A percentile compares a stretch with the other conserved stretches of the same genome.
Evolutionary conservation across 495 filamentous ascomycete genomes (phyloP).

Genomic region (Podospora comata): DNA sequence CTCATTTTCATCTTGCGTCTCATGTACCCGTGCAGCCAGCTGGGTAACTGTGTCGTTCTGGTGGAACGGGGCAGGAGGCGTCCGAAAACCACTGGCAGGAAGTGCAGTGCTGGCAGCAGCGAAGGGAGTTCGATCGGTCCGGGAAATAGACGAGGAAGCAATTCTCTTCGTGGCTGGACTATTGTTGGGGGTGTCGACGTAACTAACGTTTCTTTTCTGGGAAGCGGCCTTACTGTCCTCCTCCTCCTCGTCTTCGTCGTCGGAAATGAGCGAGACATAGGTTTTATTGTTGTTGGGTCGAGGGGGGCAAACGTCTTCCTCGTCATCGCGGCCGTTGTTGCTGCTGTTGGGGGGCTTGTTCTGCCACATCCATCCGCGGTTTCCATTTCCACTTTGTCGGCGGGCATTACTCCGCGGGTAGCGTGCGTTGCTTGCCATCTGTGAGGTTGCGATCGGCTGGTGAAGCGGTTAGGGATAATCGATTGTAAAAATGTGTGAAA

Average conservation of each 20-base stretch:
- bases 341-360: background rate
- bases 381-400: background rate
- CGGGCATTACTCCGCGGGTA: background rate
- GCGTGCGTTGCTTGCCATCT: background rate
- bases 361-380: background rate
- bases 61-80: background rate
- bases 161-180: background rate
- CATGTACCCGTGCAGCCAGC: background rate
- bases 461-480: background rate
- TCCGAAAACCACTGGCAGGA: background rate
- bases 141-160: background rate
- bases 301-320: background rate
- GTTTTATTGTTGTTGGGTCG: background rate
- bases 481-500: background rate
- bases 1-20: background rate
- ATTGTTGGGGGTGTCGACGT: background rate
- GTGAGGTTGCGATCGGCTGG: background rate
- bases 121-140: background rate
- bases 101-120: background rate
- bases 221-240: background rate
- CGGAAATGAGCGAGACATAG: background rate
- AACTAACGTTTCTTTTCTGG: background rate
- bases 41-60: background rate
- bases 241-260: background rate
- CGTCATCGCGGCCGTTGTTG: background rate